Conservation (phyloP, 768 basidiomycete species). For the Pholiota conissans region DNA sequence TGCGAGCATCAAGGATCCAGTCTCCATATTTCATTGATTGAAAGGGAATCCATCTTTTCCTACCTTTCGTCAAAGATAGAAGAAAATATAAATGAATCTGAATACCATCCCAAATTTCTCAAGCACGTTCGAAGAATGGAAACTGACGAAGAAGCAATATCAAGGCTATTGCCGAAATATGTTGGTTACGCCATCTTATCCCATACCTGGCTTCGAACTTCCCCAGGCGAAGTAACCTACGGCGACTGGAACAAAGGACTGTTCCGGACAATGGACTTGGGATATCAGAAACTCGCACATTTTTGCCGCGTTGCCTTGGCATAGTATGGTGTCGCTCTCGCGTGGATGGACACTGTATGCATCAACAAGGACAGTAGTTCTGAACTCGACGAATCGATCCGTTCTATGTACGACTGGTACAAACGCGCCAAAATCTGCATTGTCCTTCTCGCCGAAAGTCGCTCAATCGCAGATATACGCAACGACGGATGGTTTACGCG, state of each 20-base stretch:
- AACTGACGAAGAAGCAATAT: neutral
- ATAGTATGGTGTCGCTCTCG: neutral
- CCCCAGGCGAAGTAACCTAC: neutral
- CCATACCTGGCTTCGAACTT: neutral
- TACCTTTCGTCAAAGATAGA: neutral
- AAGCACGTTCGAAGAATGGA: neutral
- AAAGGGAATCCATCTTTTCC: neutral
- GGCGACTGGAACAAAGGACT: neutral
- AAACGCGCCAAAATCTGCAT: constrained; percentile 1
- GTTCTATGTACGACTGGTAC: constrained; percentile 15
- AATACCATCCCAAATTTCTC: too few species aligned
- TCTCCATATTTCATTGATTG: neutral
- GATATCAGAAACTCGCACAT: neutral
- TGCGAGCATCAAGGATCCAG: neutral
- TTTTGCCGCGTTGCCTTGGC: neutral
- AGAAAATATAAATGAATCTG: too few species aligned
- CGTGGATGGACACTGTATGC: constrained; percentile 14
- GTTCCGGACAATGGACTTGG: neutral
- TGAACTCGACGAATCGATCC: constrained; percentile 13
- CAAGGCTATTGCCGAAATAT: neutral
- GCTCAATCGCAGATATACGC: neutral
- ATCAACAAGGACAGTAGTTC: constrained; percentile 13
- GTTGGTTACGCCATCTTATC: neutral
- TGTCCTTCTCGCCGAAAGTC: constrained; percentile 1
- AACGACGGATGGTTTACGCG: constrained; percentile 10